Percentiles rank a stretch among this genome's conserved stretches.
phyloP scores from a whole-genome alignment of 2,329 filamentous ascomycete genomes.

The Beauveria scarabaeidicola region DNA sequence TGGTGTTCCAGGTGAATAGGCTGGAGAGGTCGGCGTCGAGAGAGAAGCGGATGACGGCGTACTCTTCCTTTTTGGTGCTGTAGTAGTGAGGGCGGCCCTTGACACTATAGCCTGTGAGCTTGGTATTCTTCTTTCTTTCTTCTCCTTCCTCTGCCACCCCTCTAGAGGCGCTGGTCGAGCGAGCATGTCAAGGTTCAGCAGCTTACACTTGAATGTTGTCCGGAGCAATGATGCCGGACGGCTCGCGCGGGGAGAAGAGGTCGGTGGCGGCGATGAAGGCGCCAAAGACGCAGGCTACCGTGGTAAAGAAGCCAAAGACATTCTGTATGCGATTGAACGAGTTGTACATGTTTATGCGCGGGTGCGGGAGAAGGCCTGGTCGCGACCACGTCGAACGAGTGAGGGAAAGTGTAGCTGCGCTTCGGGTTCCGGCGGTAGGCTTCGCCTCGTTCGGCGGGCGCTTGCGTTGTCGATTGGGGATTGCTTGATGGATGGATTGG shows the following conservation, averaged over 20 bases:
- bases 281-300: slow-evolving; percentile 75
- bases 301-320: slow-evolving; percentile 97
- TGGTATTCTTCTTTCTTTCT: neutral
- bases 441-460: neutral
- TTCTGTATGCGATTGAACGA: slow-evolving; percentile 78
- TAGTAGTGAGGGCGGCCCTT: slow-evolving; percentile 96
- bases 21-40: slow-evolving; percentile 83
- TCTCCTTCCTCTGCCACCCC: no score
- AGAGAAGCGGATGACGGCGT: slow-evolving; percentile 88
- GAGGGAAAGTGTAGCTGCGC: neutral
- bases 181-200: neutral
- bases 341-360: slow-evolving; percentile 96
- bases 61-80: slow-evolving; percentile 85
- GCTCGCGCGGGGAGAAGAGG: slow-evolving; percentile 59
- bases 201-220: slow-evolving; percentile 80
- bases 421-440: neutral
- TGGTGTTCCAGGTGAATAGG: slow-evolving; percentile 99
- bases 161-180: no score
- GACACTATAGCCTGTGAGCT: slow-evolving; percentile 48
- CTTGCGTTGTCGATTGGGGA: neutral
- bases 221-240: slow-evolving; percentile 53
- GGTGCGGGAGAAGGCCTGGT: slow-evolving; percentile 9
- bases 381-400: neutral
- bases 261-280: slow-evolving; percentile 75
- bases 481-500: slow-evolving; percentile 10